Conservation (phyloP, 768 basidiomycete species). For the Lanmaoa pseudosensibilis region DNA sequence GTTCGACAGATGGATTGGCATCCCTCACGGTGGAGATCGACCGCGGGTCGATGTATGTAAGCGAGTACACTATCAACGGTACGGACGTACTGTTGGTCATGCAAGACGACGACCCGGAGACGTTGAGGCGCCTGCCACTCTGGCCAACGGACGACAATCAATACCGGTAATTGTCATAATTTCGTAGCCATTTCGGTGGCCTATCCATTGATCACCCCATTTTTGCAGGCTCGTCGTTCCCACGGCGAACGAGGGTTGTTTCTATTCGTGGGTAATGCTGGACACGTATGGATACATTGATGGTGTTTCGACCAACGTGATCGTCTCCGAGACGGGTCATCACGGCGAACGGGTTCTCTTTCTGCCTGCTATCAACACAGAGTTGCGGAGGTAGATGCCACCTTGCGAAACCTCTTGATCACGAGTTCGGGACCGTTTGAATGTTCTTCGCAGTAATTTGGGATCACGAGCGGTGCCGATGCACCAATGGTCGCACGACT, state of each 20-base stretch:
- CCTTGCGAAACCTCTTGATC: neutral
- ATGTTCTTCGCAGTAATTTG: neutral
- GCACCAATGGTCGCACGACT: neutral
- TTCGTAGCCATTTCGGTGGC: neutral
- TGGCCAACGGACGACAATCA: constrained; percentile 43
- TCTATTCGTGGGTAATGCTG: constrained; percentile 20
- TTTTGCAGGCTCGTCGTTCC: constrained; percentile 18
- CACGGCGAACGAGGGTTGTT: constrained; percentile 18
- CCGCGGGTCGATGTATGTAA: constrained; percentile 29
- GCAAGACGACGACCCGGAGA: constrained; percentile 16
- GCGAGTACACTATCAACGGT: constrained; percentile 34
- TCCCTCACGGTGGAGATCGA: constrained; percentile 35
- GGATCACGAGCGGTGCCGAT: neutral
- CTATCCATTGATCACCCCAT: neutral
- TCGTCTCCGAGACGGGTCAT: neutral
- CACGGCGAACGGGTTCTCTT: constrained; percentile 8
- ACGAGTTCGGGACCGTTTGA: neutral
- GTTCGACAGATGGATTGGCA: constrained; percentile 23
- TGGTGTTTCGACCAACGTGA: constrained; percentile 22
- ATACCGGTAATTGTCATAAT: constrained; percentile 32
- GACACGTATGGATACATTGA: constrained; percentile 29
- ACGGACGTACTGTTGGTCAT: constrained; percentile 37
- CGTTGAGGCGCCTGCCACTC: constrained; percentile 13
- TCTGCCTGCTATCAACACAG: constrained; percentile 14
- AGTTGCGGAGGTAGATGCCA: constrained; percentile 8